A percentile compares a stretch with the other conserved stretches of the same genome.
Conservation (phyloP, 2,329 filamentous ascomycete genomes). For the Nannizziopsis arthrosporioides region DNA sequence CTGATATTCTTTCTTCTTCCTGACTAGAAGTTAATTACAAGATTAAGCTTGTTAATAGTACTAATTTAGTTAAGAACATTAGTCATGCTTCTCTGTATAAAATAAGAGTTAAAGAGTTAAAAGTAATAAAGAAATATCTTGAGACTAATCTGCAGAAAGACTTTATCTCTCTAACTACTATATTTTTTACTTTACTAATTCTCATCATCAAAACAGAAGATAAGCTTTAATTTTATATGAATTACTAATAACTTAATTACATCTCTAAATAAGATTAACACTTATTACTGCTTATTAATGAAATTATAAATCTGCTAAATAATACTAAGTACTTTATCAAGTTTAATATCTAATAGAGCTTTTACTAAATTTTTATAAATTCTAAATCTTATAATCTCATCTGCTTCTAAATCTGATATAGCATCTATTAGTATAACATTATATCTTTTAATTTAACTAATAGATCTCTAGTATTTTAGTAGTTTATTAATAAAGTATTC, state of each 20-base stretch:
- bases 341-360: background rate
- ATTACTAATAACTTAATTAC: background rate
- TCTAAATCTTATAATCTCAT: background rate
- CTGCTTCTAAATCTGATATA: background rate
- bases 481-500: constrained; percentile 2
- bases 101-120: too few relatives aligned
- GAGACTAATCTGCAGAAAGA: too few relatives aligned
- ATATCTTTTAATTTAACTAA: background rate
- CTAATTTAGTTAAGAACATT: too few relatives aligned
- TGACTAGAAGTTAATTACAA: too few relatives aligned
- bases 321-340: background rate
- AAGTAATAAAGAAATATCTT: too few relatives aligned
- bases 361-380: background rate
- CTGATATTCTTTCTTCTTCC: too few relatives aligned
- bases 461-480: background rate
- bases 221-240: background rate
- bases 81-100: too few relatives aligned
- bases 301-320: background rate
- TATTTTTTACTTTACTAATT: background rate
- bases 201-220: background rate
- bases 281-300: constrained; percentile 1
- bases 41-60: too few relatives aligned
- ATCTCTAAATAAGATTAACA: background rate
- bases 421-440: background rate
- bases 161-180: too few relatives aligned